Evolutionary conservation across 2,329 filamentous ascomycete genomes (phyloP), one percentile per base, ranked within the genome.

Genomic region (Exophiala phaeomuriformis): DNA sequence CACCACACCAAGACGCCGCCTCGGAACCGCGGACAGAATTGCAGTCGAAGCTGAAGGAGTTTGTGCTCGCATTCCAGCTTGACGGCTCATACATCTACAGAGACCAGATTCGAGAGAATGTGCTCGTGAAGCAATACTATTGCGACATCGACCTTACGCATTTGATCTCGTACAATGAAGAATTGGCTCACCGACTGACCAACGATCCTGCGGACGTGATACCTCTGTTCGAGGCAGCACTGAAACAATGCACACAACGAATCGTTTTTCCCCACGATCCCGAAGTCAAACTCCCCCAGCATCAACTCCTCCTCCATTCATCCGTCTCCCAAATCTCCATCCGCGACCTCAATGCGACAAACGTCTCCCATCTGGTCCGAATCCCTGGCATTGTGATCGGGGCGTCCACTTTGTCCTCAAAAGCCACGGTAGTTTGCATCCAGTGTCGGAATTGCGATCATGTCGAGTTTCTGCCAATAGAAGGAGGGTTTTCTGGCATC

Each of bases 371-470:
- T 63, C 84, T 98, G n/a, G 91, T 98, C 37, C 83, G 91, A 52
- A 95, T 98, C 53, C 93, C 93, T 0, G 94, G 93, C 47, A 98
- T 98, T 61, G 89, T 98, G 55, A 98, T 98, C 61, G 91, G 93
- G 44, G 93, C 93, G 44, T 96, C 91, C 1, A 95, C 95, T 12
- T 85, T 97, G 69, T 95, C 90, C 1, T 97, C 91, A 8, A 97
- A 98, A 75, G 89, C 93, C 3, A 96, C 90, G 4, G 77, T 84
- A 29, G 77, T 98, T 28, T 81, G 87, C 57, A 86, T 98, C 48
- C 84, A 94, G 70, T 98, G 93, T 74, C 83, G 90, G 60, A 90
- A 84, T 65, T 98, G 93, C 71, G 80, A 84, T 55, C 80, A 90
- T 62, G 77, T 80, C 32, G 78, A 88, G 59, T 78, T 80, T 28